Evolutionary conservation across 2,329 filamentous ascomycete genomes (phyloP).

Genomic region (Lachnellula occidentalis): DNA sequence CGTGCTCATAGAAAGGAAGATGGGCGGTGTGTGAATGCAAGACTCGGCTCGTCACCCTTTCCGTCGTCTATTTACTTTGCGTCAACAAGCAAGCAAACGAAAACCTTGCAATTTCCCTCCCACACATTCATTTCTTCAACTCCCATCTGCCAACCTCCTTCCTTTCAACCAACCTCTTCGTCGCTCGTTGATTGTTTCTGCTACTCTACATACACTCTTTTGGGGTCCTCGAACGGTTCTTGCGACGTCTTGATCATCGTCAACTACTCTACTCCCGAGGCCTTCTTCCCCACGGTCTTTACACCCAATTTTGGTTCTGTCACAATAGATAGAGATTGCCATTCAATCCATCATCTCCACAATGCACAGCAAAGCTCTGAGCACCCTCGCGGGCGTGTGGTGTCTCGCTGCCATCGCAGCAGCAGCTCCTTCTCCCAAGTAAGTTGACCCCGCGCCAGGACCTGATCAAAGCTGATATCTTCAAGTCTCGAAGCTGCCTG

Average conservation of each 20-base stretch:
- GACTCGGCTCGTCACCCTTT: not conserved
- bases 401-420: constrained; percentile 16
- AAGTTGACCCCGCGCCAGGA: constrained; percentile 6
- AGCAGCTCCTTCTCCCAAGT: constrained; percentile 15
- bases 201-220: constrained; percentile 2
- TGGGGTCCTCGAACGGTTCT: not conserved
- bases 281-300: not conserved
- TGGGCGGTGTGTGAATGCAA: not conserved
- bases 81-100: not conserved
- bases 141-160: not conserved
- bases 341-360: constrained; percentile 9
- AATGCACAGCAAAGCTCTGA: constrained; percentile 20
- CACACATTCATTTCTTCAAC: not conserved
- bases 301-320: constrained; percentile 1
- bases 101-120: not conserved
- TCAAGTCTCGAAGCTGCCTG: constrained; percentile 5
- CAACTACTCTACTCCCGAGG: not conserved
- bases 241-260: not conserved
- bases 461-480: constrained; percentile 6
- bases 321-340: not conserved
- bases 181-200: not conserved
- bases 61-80: not conserved
- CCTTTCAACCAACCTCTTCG: not conserved
- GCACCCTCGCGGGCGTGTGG: constrained; percentile 6
- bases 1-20: not conserved